phyloP scores from a whole-genome alignment of 371 early-diverging fungal genomes.

The Mucor indicus region DNA sequence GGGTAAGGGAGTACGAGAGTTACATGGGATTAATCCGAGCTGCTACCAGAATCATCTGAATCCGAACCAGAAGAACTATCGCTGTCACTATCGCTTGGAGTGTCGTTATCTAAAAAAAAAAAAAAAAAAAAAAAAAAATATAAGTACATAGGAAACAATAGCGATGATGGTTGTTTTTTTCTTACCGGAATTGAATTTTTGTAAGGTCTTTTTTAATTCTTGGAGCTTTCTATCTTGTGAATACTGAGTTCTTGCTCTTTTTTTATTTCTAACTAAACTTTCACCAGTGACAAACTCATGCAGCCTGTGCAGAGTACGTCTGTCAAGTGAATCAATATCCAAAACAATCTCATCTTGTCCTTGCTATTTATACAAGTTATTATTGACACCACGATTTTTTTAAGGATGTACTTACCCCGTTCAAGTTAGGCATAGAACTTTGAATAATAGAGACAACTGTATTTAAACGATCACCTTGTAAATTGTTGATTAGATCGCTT shows the following conservation, averaged over 20 bases:
- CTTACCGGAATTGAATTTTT: constrained; percentile 48
- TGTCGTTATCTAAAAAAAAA: constrained; percentile 30
- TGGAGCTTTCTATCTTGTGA: constrained; percentile 56
- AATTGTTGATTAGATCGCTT: constrained; percentile 75
- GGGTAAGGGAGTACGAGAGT: constrained; percentile 5
- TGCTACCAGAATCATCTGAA: constrained; percentile 78
- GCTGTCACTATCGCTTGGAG: constrained; percentile 53
- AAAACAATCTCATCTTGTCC: constrained; percentile 91
- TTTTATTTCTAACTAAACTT: constrained; percentile 28
- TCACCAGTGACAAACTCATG: constrained; percentile 80
- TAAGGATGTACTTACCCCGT: constrained; percentile 65
- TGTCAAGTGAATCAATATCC: constrained; percentile 89
- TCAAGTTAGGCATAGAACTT: constrained; percentile 76
- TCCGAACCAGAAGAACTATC: constrained; percentile 66
- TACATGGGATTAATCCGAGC: constrained; percentile 62
- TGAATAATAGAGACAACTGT: constrained; percentile 86
- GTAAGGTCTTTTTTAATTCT: constrained; percentile 66
- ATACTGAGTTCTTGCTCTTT: constrained; percentile 43
- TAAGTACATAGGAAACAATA: too few species aligned
- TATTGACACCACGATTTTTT: too few species aligned
- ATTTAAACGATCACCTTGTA: constrained; percentile 73
- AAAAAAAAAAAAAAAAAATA: not conserved
- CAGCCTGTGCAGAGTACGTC: constrained; percentile 75
- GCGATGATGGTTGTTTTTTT: too few species aligned
- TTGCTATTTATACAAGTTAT: too few species aligned